A percentile compares a stretch with the other conserved stretches of the same genome.
Conservation (phyloP, 768 basidiomycete genomes). For the Suillus tomentosus region DNA sequence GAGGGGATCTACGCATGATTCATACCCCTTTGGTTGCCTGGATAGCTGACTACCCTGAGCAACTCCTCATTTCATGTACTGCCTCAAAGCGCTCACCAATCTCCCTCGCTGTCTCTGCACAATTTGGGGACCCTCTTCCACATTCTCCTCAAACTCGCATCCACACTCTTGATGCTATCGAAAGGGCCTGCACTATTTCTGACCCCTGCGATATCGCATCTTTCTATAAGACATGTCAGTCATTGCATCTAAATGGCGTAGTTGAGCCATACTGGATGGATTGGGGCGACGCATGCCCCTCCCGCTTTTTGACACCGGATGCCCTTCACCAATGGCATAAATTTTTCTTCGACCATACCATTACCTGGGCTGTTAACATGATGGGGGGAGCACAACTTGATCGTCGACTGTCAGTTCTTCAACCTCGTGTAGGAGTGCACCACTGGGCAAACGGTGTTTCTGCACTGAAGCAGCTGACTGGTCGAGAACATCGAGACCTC, state of each 20-base stretch:
- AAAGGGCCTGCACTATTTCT: slow-evolving; percentile 7
- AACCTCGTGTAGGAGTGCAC: slow-evolving; percentile 13
- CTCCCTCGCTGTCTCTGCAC: slow-evolving; percentile 14
- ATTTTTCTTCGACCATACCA: slow-evolving; percentile 27
- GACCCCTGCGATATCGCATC: slow-evolving; percentile 25
- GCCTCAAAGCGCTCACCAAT: slow-evolving; percentile 17
- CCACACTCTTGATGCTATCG: slow-evolving; percentile 11
- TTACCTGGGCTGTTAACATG: neutral
- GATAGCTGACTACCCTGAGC: slow-evolving; percentile 25
- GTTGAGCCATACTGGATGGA: slow-evolving; percentile 37
- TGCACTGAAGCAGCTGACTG: slow-evolving; percentile 13
- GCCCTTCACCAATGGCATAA: slow-evolving; percentile 32
- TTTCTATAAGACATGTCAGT: slow-evolving; percentile 2
- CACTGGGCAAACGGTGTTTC: slow-evolving; percentile 14
- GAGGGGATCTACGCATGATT: slow-evolving; percentile 11
- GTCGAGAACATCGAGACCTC: slow-evolving; percentile 12
- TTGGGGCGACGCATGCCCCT: slow-evolving; percentile 25
- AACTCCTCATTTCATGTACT: slow-evolving; percentile 18
- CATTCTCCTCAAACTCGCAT: slow-evolving; percentile 9
- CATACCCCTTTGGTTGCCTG: slow-evolving; percentile 20
- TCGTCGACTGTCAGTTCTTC: slow-evolving; percentile 26
- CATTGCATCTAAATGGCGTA: slow-evolving; percentile 13
- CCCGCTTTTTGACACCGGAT: slow-evolving; percentile 28
- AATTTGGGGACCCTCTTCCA: slow-evolving; percentile 22
- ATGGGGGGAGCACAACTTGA: slow-evolving; percentile 29